Evolutionary conservation across 805 yeast genomes (phyloP), one percentile per base, ranked within the genome.

Genomic region (Yamadazyma paraphyllophila): DNA sequence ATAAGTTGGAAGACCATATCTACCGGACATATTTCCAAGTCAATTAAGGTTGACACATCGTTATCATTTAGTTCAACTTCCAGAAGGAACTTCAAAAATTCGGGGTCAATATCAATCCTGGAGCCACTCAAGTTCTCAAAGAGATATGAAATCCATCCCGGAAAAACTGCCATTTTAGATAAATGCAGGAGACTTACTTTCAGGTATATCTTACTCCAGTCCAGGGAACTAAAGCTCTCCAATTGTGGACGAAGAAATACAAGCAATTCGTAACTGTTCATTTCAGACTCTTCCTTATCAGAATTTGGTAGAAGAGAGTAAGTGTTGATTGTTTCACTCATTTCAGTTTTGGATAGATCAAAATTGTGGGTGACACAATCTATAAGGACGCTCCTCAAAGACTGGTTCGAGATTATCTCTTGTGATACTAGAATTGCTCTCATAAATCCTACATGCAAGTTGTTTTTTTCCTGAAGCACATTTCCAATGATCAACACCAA

Each of bases 401-500:
- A 25, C 24, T 49, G 45, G 17, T 49, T 48, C 10, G 32, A 35
- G n/a, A 44, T 40, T 15, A 16, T 42, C 30, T 3, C 52, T 25
- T 17, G 39, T 17, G 40, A 52, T 43, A 24, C 57, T 3, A 55
- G 25, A 2, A 69, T 44, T 2, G 66, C 56, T 34, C 55, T 55
- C 50, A 60, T 56, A 1, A 63, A 36, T 1, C 71, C 70, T 35
- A 68, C 52, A 4, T 42, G 43, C n/a, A 50, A 11, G 40, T 61
- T 56, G 31, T 58, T 51, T 33, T 50, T 50, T 4, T 50, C 48
- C 29, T 43, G 41, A 14, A 66, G 47, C 12, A 53, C 49, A 3
- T 45, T 36, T n/a, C 56, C 48, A 8, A 66, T 53, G 17, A 58
- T 45, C 12, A 65, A 73, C 26, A 68, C 52, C 32, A 63, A 52